Evolutionary conservation across 2,329 filamentous ascomycete species (phyloP), one percentile per base, ranked within the genome.

Genomic region (Colletotrichum incanum): DNA sequence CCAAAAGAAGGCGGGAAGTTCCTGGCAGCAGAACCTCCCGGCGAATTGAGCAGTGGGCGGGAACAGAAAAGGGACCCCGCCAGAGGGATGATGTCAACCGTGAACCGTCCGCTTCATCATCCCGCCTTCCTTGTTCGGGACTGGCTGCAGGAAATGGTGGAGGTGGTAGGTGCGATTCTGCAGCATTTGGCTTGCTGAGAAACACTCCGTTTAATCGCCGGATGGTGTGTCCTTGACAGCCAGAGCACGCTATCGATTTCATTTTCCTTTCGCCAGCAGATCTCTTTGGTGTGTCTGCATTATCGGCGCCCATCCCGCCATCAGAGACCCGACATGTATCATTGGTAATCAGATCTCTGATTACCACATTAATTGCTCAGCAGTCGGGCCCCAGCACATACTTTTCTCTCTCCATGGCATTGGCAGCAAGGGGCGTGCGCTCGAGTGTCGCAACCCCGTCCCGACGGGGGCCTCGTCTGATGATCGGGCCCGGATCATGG

Each of bases 391-490:
- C 56, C 23, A 37, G 16, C 47, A 58, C 41, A 14, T 16, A 11
- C 20, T 14, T 18, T 5, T 26, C 14, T 5, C 49, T 28, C 26
- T 28, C 26, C 49, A 52, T 26, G 28, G 6, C 49, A 28, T 26
- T 28, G 26, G 26, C 23, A 11, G 20, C 49, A 39, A 12, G 34
- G 20, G 18, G 61, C 47, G 31, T 16, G 16, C 16, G 56, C 45
- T 18, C 31, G 45, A 66, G 43, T 26, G 20, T 66, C 18, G 56
- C 72, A 3, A 73, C 75, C 4, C 77, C 52, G 49, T 47, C 11
- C 64, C 73, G 50, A 76, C 74, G 18, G 67, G 65, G 1, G 87
- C 92, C 76, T 52, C 47, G 52, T 72, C 52, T 64, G 45, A 69
- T 72, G 59, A 68, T 64, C 59, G 65, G 65, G 59, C 49, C 23